A percentile compares a stretch with the other conserved stretches of the same genome.
Conservation (phyloP, 108 stramenopile species). For the Skeletonema potamos region DNA sequence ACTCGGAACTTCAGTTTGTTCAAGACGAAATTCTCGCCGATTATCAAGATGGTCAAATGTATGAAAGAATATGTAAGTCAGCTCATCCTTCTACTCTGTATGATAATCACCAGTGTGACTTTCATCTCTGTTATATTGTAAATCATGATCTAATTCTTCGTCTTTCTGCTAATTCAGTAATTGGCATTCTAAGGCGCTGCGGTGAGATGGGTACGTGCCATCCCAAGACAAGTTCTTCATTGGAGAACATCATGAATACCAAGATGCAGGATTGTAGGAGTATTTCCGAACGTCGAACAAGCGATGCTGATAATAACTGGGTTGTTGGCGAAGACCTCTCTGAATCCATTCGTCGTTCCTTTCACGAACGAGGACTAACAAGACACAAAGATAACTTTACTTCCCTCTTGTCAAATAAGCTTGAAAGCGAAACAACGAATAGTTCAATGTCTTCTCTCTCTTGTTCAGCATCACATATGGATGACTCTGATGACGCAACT, state of each 20-base stretch:
- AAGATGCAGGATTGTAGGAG: background rate
- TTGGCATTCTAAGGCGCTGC: background rate
- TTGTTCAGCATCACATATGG: background rate
- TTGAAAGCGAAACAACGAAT: background rate
- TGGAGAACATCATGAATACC: background rate
- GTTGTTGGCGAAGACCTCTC: background rate
- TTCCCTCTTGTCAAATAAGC: background rate
- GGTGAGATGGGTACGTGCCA: background rate
- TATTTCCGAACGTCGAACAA: background rate
- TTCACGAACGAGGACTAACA: background rate
- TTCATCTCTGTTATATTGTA: too few species aligned
- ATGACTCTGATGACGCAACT: background rate
- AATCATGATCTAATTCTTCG: background rate
- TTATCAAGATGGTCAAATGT: background rate
- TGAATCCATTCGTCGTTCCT: background rate
- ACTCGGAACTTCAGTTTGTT: constrained; percentile 1
- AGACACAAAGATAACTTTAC: background rate
- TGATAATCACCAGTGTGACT: background rate
- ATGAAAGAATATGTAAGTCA: background rate
- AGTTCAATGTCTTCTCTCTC: background rate
- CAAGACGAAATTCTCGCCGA: background rate
- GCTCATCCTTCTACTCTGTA: background rate
- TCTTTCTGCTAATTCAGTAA: background rate
- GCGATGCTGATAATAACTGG: background rate
- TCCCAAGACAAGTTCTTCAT: background rate